Evolutionary conservation across 192 early-diverging fungal genomes (phyloP).

Genomic region (Mortierella alpina): DNA sequence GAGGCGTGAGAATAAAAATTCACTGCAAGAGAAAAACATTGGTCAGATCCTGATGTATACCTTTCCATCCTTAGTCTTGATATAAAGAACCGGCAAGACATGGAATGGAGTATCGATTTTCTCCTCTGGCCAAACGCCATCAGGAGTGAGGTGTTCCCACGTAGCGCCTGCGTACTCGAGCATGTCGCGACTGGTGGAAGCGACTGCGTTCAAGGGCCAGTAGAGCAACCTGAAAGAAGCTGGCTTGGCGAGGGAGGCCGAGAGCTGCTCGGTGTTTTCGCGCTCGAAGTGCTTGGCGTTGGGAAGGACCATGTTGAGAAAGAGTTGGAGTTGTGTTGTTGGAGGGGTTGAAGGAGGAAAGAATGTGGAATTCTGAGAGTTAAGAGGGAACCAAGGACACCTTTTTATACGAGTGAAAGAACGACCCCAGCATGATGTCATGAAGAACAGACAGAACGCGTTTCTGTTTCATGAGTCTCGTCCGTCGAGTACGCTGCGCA

Average conservation of each 20-base stretch:
- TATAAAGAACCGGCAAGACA: constrained; percentile 11
- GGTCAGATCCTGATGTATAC: not conserved
- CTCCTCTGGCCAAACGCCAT: constrained; percentile 18
- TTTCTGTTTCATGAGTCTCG: too few relatives aligned
- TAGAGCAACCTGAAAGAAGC: constrained; percentile 11
- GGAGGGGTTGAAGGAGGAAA: too few relatives aligned
- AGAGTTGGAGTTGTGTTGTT: too few relatives aligned
- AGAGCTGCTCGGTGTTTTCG: not conserved
- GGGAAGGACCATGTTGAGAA: constrained; percentile 2
- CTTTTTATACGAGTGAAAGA: too few relatives aligned
- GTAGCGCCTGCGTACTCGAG: constrained; percentile 9
- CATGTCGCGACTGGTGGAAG: constrained; percentile 14
- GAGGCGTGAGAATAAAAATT: not conserved
- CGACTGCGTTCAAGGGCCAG: constrained; percentile 6
- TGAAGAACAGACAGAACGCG: too few relatives aligned
- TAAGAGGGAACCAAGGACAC: too few relatives aligned
- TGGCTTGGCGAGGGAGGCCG: constrained; percentile 4
- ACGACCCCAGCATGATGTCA: too few relatives aligned
- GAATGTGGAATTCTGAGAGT: too few relatives aligned
- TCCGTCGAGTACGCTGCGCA: too few relatives aligned
- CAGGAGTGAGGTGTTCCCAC: constrained; percentile 6
- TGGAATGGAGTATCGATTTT: constrained; percentile 18
- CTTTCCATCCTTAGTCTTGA: constrained; percentile 17
- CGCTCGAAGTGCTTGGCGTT: constrained; percentile 21
- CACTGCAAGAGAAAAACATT: not conserved